Base-by-base conservation (phyloP, 257 asterid species). In the Asclepias syriaca region DNA sequence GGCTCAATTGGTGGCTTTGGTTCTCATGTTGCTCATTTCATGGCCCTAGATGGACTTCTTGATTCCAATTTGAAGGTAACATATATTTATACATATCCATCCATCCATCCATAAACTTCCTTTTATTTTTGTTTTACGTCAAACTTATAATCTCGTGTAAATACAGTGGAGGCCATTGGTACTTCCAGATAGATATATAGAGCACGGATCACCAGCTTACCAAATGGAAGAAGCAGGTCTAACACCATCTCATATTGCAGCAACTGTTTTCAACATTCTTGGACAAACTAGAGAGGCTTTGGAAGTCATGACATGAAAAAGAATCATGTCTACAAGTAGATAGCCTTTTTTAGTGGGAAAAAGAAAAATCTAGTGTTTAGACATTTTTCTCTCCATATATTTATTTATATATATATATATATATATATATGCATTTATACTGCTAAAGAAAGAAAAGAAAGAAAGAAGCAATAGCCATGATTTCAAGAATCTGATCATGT, bases 1-100 rank as follows among this genome's bases (percentile, higher is more conserved):
- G 99, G 97, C 66, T 94, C 99, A 4, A 89, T 94, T 37, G 99
- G 99, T 14, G 99, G 99, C n/a, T 94, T 94, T 69, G 97, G 96
- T 46, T 94, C 99, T 37, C 97, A 94, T 77, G 99, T 94, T 46
- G 99, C 87, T 68, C 97, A 94, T 68, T 94, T 91, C 66, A 84
- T 94, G 91, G 96, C 99, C 51, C 84, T 94, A 18, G 96, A 91
- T 71, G 97, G 99, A 49, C 95, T 94, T 81, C 96, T 94, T 56
- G 97, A 94, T 77, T 96, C 95, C 40, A 89, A 86, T 10, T 70
- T 89, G 58, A 89, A 91, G 99, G 99, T 94, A 81, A 12, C 2
- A 50, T 40, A 43, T 43, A 43, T 43, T 0, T 24, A 24, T 24
- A 24, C 27, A 24, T 43, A 43, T 43, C 0, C 10, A 6, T 43